Base-by-base conservation (phyloP, 2,329 filamentous ascomycete species). In the Botrytis squamosa region DNA sequence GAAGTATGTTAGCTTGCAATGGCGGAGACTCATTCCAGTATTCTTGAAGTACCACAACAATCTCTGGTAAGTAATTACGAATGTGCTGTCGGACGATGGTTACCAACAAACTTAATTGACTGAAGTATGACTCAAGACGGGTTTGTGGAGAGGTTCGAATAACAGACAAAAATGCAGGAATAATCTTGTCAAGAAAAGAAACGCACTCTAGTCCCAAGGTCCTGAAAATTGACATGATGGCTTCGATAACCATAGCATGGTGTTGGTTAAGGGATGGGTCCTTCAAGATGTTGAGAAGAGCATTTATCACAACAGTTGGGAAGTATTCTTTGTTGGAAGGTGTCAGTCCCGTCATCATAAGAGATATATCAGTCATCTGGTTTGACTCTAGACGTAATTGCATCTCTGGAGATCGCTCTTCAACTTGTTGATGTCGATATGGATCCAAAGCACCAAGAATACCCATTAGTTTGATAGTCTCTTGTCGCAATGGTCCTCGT, bases 241-340 rank as follows among this genome's bases (percentile, higher is more conserved):
- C 96, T 82, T 98, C 96, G 70, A 99, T 96, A 22, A 98, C 95
- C 18, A 92, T 90, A 6, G 94, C 95, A 80, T 99, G 97, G 79
- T 97, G 95, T 80, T 97, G 93, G 20, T 92, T 89, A 7, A 99
- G 86, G 0, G 96, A 98, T 40, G 91, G 90, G 78, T 99, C 96
- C 79, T 95, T 97, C 52, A 99, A 84, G 77, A 99, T 95, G 73
- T 94, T 92, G 79, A 99, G 90, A 18, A 99, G 87, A 2, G 96
- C 97, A 79, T 97, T 97, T 81, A 99, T 98, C 65, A 98, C 96
- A 29, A 99, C 94, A 0, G 96, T 99, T 0, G 96, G 96, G 80
- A 97, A 99, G 83, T 99, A 99, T 79, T 99, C 96, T 80, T 99
- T 97, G 80, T 93, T 97, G 0, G 95, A 98, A 0, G 96, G 97